Evolutionary conservation across 495 filamentous ascomycete genomes (phyloP).

Genomic region (Penicillium diatomitis): DNA sequence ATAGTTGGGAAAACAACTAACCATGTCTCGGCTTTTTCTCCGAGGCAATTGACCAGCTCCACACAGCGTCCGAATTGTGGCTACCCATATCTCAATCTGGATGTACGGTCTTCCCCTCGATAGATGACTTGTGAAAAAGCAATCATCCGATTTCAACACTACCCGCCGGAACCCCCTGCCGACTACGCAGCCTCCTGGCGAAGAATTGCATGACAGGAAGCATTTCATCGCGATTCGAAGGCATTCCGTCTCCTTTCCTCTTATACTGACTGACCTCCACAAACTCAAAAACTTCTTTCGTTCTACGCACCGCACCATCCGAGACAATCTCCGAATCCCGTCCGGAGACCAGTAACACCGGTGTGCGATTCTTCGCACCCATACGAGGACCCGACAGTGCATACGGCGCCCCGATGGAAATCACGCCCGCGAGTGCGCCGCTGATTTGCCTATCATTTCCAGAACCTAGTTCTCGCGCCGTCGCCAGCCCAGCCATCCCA

Average conservation of each 20-base stretch:
- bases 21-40: too few species aligned
- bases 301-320: conserved; percentile 47
- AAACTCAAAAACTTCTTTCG: conserved; percentile 60
- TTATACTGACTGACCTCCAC: conserved; percentile 70
- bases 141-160: conserved; percentile 43
- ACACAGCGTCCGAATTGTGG: too few species aligned
- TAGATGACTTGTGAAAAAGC: too few species aligned
- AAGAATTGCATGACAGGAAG: conserved; percentile 91
- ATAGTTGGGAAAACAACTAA: too few species aligned
- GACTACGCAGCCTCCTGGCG: conserved; percentile 62
- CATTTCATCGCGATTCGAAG: conserved; percentile 75
- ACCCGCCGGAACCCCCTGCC: conserved; percentile 50
- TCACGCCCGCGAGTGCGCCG: conserved; percentile 45
- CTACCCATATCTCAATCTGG: too few species aligned
- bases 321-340: conserved; percentile 53
- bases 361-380: conserved; percentile 52
- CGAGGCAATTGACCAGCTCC: too few species aligned
- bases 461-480: conserved; percentile 29
- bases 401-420: conserved; percentile 69
- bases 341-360: conserved; percentile 64
- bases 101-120: too few species aligned
- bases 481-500: conserved; percentile 64
- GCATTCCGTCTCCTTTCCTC: conserved; percentile 73
- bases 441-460: conserved; percentile 11
- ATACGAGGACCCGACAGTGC: conserved; percentile 38